Evolutionary conservation across 139 green algal genomes (phyloP), one percentile per base, ranked within the genome.

Genomic region (Trebouxia sp.): DNA sequence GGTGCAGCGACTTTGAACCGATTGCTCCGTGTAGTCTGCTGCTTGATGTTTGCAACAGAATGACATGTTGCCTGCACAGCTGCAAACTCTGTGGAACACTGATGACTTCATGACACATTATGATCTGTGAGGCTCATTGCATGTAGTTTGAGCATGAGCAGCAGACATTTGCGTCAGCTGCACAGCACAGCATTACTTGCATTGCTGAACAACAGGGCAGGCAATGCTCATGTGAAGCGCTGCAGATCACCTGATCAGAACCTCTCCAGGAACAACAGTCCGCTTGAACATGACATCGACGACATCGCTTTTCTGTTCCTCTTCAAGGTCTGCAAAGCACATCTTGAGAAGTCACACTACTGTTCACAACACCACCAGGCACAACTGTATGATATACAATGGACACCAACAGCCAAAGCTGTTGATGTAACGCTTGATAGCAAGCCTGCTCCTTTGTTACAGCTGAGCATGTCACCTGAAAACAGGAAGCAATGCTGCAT

Each of bases 211-310:
- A n/a, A n/a, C n/a, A n/a, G n/a, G n/a, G n/a, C n/a, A n/a, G n/a
- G n/a, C n/a, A n/a, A n/a, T n/a, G n/a, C n/a, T n/a, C n/a, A 58
- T 55, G 2, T 26, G 48, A 20, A 53, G 32, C 65, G n/a, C n/a
- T n/a, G n/a, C n/a, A n/a, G n/a, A n/a, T 47, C 41, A 78, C 81
- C 79, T 81, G 83, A 92, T 92, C 14, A 92, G 62, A 15, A 89
- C 69, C 51, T 92, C 87, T 35, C 82, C 85, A 6, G 83, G 51
- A 3, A 37, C 11, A 24, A 90, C 84, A 7, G 45, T 4, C 24
- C 79, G 80, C 79, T 87, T 85, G 65, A 84, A 84, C 87, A 92
- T 90, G 56, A 85, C 83, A 10, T 83, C 55, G 22, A 92, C 79
- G 28, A 91, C 43, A 22, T 85, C 66, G 0, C 35, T 41, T 80